phyloP scores from a whole-genome alignment of 1,284 basidiomycete species.

The Cystobasidium slooffiae region DNA sequence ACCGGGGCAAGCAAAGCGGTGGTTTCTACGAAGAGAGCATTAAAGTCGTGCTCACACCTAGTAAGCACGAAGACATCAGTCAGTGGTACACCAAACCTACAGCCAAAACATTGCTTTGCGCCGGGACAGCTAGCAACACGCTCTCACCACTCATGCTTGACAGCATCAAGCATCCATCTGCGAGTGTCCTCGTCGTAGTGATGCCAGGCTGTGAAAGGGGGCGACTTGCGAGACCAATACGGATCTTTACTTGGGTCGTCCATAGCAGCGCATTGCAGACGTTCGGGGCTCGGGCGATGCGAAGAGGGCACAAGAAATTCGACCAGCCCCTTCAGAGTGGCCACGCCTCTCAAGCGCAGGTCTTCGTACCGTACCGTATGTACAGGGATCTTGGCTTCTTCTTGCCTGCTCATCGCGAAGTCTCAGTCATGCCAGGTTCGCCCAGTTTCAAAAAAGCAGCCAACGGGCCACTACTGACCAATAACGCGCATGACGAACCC shows the following conservation, averaged over 20 bases:
- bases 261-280: slow-evolving; percentile 45
- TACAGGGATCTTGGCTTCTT: slow-evolving; percentile 29
- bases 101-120: background rate
- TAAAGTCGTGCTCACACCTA: slow-evolving; percentile 9
- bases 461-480: slow-evolving; percentile 37
- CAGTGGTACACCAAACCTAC: too few relatives aligned
- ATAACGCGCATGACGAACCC: slow-evolving; percentile 44
- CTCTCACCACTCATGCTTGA: slow-evolving; percentile 22
- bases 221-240: slow-evolving; percentile 29
- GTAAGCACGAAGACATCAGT: background rate
- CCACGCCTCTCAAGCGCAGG: slow-evolving; percentile 21
- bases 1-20: slow-evolving; percentile 1
- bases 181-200: slow-evolving; percentile 24
- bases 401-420: background rate
- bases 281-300: slow-evolving; percentile 43
- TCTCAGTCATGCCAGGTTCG: background rate
- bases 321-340: slow-evolving; percentile 46
- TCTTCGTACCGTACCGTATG: slow-evolving; percentile 42
- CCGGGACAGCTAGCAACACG: background rate
- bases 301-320: slow-evolving; percentile 47
- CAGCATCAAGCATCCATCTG: slow-evolving; percentile 1
- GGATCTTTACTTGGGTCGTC: slow-evolving; percentile 37
- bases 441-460: slow-evolving; percentile 14
- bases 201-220: slow-evolving; percentile 23
- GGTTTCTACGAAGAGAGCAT: background rate